Base-by-base conservation (phyloP, 495 filamentous ascomycete genomes). In the Penicillium dipodomyicola region DNA sequence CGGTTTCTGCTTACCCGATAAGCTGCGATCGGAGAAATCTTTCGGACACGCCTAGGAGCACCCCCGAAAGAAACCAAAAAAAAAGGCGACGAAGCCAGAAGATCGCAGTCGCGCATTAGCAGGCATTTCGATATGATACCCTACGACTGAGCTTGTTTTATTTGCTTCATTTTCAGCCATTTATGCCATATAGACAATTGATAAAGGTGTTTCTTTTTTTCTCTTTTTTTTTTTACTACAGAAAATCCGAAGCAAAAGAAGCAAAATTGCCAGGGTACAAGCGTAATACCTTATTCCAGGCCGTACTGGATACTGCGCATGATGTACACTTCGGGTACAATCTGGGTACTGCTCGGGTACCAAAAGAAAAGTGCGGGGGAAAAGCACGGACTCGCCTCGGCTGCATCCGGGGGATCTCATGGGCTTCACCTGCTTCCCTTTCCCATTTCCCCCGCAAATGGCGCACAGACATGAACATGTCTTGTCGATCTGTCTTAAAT, bases 121-220 rank as follows among this genome's bases (percentile, higher is more conserved):
- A 74, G 74, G 74, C 74, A 73, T 77, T 76, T 74, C 68, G 71
- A 74, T 74, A 74, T 77, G 74, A 77, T 77, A 77, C 74, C 74
- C 74, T 75, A 77, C 71, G 70, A 72, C 71, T 70, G 71, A 75
- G 68, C 69, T 75, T 65, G 58, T 62, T 60, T 61, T 54, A 40
- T 56, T 60, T 59, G 29, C 23, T 49, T 51, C 15, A 40, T 54
- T 68, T 62, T 51, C 59, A 64, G 56, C 61, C 63, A 70, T 65
- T 67, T 70, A 53, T 58, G 54, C 46, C 20, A 58, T 44, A 57
- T 58, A 58, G 55, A 58, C 32, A 56, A 55, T 52, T 33, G 39
- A 43, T 56, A 56, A 37, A 56, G 54, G 37, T 29, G 27, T 29
- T 29, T 41, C 35, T 15, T 23, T 8, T 50, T 30, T 30, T 19